Evolutionary conservation across 208 protist genomes (phyloP).

Genomic region (Crithidia mellificae): DNA sequence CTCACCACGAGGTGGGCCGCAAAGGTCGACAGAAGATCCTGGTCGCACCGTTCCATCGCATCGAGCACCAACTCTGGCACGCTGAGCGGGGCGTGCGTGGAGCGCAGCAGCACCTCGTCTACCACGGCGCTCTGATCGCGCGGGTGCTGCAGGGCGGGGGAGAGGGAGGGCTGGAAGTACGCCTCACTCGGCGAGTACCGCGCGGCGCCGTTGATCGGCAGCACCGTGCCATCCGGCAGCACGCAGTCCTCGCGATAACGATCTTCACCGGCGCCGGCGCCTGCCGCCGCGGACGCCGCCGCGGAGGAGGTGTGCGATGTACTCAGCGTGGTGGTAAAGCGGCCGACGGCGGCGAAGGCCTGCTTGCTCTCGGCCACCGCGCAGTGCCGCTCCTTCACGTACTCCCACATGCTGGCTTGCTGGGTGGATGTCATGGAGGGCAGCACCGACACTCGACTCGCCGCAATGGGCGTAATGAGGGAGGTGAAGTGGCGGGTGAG

Average conservation of each 20-base stretch:
- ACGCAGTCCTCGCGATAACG: slow-evolving; percentile 45
- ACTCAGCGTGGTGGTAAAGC: neutral
- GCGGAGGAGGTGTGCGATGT: neutral
- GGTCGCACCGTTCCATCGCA: slow-evolving; percentile 76
- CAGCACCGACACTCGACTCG: slow-evolving; percentile 37
- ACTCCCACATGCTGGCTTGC: slow-evolving; percentile 64
- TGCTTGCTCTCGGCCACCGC: slow-evolving; percentile 38
- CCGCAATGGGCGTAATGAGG: slow-evolving; percentile 19
- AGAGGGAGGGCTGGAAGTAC: slow-evolving; percentile 74
- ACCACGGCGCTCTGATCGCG: slow-evolving; percentile 50
- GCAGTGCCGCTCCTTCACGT: slow-evolving; percentile 89
- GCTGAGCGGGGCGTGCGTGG: slow-evolving; percentile 41
- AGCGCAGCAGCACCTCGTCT: slow-evolving; percentile 72
- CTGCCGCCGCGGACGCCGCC: neutral
- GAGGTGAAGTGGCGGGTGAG: slow-evolving; percentile 58
- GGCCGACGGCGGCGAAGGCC: slow-evolving; percentile 14
- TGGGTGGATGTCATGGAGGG: slow-evolving; percentile 42
- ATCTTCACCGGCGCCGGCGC: slow-evolving; percentile 20
- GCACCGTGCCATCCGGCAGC: slow-evolving; percentile 81
- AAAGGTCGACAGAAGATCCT: slow-evolving; percentile 70
- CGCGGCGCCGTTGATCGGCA: slow-evolving; percentile 58
- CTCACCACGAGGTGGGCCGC: slow-evolving; percentile 93
- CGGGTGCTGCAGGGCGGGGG: slow-evolving; percentile 37
- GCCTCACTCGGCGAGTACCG: slow-evolving; percentile 68
- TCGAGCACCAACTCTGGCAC: slow-evolving; percentile 79